Evolutionary conservation across 2,329 filamentous ascomycete species (phyloP), one percentile per base, ranked within the genome.

Genomic region (Talaromyces sp.): DNA sequence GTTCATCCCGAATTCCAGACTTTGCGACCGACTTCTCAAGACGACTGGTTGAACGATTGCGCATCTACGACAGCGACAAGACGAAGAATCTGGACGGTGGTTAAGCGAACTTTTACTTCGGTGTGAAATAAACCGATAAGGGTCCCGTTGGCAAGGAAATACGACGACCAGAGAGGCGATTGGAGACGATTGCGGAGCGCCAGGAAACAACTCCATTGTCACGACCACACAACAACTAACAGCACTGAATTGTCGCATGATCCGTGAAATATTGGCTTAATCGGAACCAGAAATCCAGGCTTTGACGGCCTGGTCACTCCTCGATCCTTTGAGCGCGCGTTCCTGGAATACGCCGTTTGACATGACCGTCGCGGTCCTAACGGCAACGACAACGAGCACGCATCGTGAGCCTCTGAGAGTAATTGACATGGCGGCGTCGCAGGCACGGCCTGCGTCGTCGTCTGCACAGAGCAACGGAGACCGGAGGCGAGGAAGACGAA

Each of bases 301-400:
- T 40, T 40, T 40, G 14, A 40, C 16, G 36, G 36, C 18, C 44
- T 28, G 8, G 7, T 6, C 18, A 51, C 23, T 3, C 12, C 12
- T 51, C 18, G 5, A 28, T 31, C 28, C n/a, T 30, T 7, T 53
- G 12, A 53, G 50, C 28, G 50, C 50, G 50, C 30, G 27, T 31
- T 53, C 16, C 9, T 14, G 27, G 12, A 18, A 16, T 42, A 60
- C n/a, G 50, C 34, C 36, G 57, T 55, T 57, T 66, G 64, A 65
- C 70, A 76, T 76, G 74, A 76, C 71, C 72, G 69, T 67, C 71
- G 69, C 73, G 68, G 73, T 76, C 68, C 58, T 75, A 64, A 68
- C 73, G 60, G 68, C 72, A 54, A 65, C 72, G 52, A 70, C 65
- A 58, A 63, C 71, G 67, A 68, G 67, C 66, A 72, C 74, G 68